Evolutionary conservation across 225 moss, liverwort and hornwort genomes (phyloP), one percentile per base, ranked within the genome.

Genomic region (Asterella californica): DNA sequence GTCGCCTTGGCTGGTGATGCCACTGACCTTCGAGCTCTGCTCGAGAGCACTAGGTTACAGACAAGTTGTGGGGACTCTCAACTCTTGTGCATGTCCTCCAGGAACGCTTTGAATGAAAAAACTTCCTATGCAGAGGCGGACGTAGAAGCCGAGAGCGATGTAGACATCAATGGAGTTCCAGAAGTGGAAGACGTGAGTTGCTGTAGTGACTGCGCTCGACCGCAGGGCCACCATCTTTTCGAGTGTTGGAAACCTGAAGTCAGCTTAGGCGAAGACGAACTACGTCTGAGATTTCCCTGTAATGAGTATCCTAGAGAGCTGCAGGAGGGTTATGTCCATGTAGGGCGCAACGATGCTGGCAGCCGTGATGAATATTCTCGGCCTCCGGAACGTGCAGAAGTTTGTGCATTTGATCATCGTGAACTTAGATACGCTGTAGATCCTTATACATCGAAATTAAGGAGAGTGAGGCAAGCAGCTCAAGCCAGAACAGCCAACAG

Each of bases 101-200:
- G 29, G 36, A 77, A 64, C 15, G 46, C 17, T 45, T 30, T 64
- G 11, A 63, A 64, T 30, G 24, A 57, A 10, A 19, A 33, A 57
- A 32, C 30, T 15, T 27, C 34, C 4, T 12, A 55, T 34, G 55
- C 55, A 54, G 54, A 57, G 11, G 34, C 45, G 54, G 67, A 77
- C 7, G 42, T 24, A 30, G 50, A 81, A 36, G 53, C 10, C 30
- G 70, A 70, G 30, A 67, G 18, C 55, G 67, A 81, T 15, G 66
- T 27, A 55, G 78, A 63, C 25, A n/a, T 38, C 4, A 45, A 48
- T 45, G 0, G 33, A 42, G 47, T 46, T 27, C 80, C 65, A 33
- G 78, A 79, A 68, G 54, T 81, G 69, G 79, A 85, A 57, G 70
- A 78, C 12, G 62, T 79, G 36, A 85, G 74, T 76, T 85, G 81